phyloP scores from a whole-genome alignment of 345 rosid species.

The Erodium maritimum region DNA sequence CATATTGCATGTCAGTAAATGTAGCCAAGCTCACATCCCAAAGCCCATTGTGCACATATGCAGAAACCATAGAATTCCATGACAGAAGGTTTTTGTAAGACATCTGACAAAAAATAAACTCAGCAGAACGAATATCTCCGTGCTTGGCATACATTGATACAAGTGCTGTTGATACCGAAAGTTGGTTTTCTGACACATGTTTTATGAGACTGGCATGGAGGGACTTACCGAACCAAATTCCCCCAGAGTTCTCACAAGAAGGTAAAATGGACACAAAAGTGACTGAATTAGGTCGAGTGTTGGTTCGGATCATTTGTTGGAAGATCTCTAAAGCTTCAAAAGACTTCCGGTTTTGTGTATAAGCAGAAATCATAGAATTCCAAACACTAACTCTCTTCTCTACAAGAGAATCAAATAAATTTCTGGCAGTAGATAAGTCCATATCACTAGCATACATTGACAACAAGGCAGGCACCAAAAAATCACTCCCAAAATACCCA shows the following conservation, averaged over 20 bases:
- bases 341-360: conserved; percentile 19
- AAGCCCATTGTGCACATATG: conserved; percentile 25
- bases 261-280: conserved; percentile 35
- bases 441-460: conserved; percentile 30
- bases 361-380: conserved; percentile 36
- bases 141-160: conserved; percentile 39
- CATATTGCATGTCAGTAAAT: conserved; percentile 26
- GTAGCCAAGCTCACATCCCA: conserved; percentile 24
- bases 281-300: conserved; percentile 21
- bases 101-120: conserved; percentile 24
- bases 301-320: conserved; percentile 19
- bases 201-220: conserved; percentile 33
- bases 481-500: conserved; percentile 19
- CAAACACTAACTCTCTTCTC: conserved; percentile 24
- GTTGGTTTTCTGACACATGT: conserved; percentile 21
- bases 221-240: conserved; percentile 18
- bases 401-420: conserved; percentile 20
- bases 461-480: conserved; percentile 37
- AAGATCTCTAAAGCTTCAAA: conserved; percentile 28
- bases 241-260: conserved; percentile 15
- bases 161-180: conserved; percentile 32
- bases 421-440: conserved; percentile 20
- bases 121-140: conserved; percentile 22
- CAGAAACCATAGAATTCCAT: conserved; percentile 43
- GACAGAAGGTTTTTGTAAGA: conserved; percentile 17